These are phyloP conservation scores for Aspergillus brunneoviolaceus DNA, from an alignment of 2,329 filamentous ascomycete genomes.

Conservation along the genomic window DNA sequence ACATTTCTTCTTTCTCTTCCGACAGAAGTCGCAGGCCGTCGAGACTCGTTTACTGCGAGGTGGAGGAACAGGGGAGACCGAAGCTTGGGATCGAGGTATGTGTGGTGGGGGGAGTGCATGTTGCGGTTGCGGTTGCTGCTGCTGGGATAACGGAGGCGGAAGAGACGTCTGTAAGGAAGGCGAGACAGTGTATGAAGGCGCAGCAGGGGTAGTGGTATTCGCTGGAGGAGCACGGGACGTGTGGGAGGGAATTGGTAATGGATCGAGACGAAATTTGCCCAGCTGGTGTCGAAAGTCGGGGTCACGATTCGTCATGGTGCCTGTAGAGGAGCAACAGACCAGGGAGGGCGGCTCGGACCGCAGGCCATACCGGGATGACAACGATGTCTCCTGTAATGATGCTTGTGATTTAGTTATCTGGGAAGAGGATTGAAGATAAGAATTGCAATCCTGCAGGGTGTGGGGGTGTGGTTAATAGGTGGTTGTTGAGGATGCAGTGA, in stretches of 20 bases:
- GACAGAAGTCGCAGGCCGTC: slow-evolving; percentile 43
- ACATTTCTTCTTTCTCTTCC: slow-evolving; percentile 44
- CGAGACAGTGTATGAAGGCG: background rate
- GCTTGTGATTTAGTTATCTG: background rate
- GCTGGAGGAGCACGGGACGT: background rate
- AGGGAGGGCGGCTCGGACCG: slow-evolving; percentile 30
- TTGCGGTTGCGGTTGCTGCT: background rate
- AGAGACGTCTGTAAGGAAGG: background rate
- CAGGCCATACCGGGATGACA: slow-evolving; percentile 26
- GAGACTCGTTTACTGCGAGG: slow-evolving; percentile 38
- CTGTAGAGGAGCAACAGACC: slow-evolving; percentile 13
- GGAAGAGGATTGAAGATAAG: too few species aligned
- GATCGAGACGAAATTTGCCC: slow-evolving; percentile 25
- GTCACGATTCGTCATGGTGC: slow-evolving; percentile 24
- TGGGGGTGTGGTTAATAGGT: too few species aligned
- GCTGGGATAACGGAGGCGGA: background rate
- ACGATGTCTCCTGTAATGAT: background rate
- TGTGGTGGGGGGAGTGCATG: background rate
- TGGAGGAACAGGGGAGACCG: slow-evolving; percentile 9
- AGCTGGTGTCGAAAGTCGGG: slow-evolving; percentile 25
- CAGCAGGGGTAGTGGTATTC: background rate
- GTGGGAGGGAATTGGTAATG: slow-evolving; percentile 7
- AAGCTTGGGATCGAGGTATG: background rate
- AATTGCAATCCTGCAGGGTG: too few species aligned
- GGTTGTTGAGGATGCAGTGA: too few species aligned